These are phyloP conservation scores for Talaromyces sp. DNA, from an alignment of 2,329 filamentous ascomycete genomes.

Conservation along the genomic window DNA sequence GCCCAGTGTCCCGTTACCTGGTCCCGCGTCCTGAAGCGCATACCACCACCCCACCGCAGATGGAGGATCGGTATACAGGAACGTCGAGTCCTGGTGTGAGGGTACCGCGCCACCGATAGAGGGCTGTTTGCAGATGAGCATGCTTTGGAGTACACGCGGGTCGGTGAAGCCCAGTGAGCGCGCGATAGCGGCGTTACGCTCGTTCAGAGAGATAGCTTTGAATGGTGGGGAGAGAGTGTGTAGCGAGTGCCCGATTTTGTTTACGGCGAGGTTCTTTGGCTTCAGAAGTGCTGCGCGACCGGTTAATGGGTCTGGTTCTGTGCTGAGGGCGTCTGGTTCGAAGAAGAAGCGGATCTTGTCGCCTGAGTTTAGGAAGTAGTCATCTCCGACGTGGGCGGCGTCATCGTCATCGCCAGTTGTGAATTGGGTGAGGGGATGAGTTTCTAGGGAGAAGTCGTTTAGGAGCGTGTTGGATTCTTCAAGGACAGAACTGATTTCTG, in stretches of 20 bases:
- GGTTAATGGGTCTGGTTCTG: slow-evolving; percentile 43
- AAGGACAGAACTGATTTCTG: slow-evolving; percentile 70
- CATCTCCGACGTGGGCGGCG: slow-evolving; percentile 82
- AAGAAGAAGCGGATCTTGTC: slow-evolving; percentile 98
- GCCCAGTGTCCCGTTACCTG: slow-evolving; percentile 83
- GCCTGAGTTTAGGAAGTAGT: slow-evolving; percentile 87
- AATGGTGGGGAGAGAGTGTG: slow-evolving; percentile 72
- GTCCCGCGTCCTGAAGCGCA: slow-evolving; percentile 87
- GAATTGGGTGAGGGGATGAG: slow-evolving; percentile 93
- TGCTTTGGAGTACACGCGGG: slow-evolving; percentile 82
- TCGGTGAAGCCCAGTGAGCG: slow-evolving; percentile 72
- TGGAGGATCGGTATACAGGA: slow-evolving; percentile 86
- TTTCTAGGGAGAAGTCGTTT: slow-evolving; percentile 71
- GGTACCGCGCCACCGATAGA: slow-evolving; percentile 92
- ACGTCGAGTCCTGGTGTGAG: slow-evolving; percentile 89
- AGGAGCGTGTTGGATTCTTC: slow-evolving; percentile 75
- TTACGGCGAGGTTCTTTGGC: slow-evolving; percentile 82
- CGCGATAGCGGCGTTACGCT: slow-evolving; percentile 65
- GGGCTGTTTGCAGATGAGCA: slow-evolving; percentile 98
- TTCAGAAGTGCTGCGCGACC: slow-evolving; percentile 66
- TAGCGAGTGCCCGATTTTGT: slow-evolving; percentile 82
- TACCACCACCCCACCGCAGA: slow-evolving; percentile 97
- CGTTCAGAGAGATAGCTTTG: slow-evolving; percentile 51
- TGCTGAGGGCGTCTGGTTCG: slow-evolving; percentile 74
- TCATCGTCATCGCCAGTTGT: slow-evolving; percentile 73